Conservation (phyloP, 2,329 filamentous ascomycete genomes). For the Rhynchosporium graminicola region DNA sequence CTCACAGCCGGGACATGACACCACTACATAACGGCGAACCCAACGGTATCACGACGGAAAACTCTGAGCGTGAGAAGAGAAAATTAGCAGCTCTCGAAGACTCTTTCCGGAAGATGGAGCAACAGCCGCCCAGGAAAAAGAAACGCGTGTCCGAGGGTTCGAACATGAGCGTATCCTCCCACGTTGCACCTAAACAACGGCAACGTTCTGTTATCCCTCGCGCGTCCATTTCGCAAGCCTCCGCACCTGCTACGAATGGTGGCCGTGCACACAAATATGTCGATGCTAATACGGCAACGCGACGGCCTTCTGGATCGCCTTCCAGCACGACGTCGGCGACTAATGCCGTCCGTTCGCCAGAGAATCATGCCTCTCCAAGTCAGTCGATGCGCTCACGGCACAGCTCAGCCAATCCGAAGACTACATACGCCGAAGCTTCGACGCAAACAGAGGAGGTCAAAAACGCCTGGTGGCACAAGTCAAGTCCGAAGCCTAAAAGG, state of each 20-base stretch:
- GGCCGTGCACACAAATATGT: conserved; percentile 34
- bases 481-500: conserved; percentile 26
- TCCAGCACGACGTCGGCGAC: conserved; percentile 37
- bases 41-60: conserved; percentile 53
- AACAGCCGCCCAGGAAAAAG: conserved; percentile 63
- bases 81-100: conserved; percentile 68
- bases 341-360: conserved; percentile 28
- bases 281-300: conserved; percentile 37
- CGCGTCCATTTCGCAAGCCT: conserved; percentile 32
- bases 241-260: conserved; percentile 27
- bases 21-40: conserved; percentile 57
- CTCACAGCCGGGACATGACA: conserved; percentile 65
- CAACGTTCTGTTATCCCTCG: conserved; percentile 38
- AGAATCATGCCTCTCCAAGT: conserved; percentile 22
- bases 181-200: conserved; percentile 35
- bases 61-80: conserved; percentile 66
- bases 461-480: conserved; percentile 39
- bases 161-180: conserved; percentile 30
- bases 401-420: conserved; percentile 27
- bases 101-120: conserved; percentile 61
- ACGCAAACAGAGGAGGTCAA: conserved; percentile 40
- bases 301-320: conserved; percentile 38
- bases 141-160: conserved; percentile 60
- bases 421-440: conserved; percentile 35
- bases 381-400: conserved; percentile 32